Conservation (phyloP, 257 asterid genomes). For the Nicotiana noctiflora region DNA sequence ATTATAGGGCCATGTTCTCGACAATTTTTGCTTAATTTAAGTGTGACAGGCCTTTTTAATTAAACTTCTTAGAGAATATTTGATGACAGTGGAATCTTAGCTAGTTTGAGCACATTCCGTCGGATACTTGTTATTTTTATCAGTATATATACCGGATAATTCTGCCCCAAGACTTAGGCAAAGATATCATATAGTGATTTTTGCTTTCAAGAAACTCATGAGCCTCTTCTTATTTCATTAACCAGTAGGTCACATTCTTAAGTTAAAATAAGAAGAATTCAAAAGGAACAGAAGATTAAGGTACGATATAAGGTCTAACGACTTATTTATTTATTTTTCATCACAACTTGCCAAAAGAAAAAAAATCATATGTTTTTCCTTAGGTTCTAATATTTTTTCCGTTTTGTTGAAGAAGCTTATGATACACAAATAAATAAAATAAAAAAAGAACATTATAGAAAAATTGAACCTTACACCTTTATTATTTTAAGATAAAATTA, state of each 20-base stretch:
- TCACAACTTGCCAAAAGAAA: too few relatives aligned
- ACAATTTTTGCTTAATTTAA: constrained; percentile 1
- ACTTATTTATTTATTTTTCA: background rate
- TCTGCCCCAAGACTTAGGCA: too few relatives aligned
- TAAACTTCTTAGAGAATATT: too few relatives aligned
- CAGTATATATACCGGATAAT: too few relatives aligned
- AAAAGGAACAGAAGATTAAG: background rate
- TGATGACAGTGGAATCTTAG: too few relatives aligned
- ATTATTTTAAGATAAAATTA: too few relatives aligned
- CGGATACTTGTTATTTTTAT: too few relatives aligned
- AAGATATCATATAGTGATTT: too few relatives aligned
- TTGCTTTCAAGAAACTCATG: too few relatives aligned
- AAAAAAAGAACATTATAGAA: background rate
- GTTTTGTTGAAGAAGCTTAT: background rate
- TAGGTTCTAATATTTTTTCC: background rate
- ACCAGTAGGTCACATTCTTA: too few relatives aligned
- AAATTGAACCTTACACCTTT: background rate
- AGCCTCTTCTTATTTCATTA: too few relatives aligned
- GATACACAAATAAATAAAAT: background rate
- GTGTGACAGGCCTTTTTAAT: background rate
- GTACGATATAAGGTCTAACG: background rate
- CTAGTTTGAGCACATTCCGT: too few relatives aligned
- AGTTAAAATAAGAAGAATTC: background rate
- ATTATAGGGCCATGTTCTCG: background rate
- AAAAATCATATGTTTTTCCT: background rate